Conservation (phyloP, 2,329 filamentous ascomycete species). For the Macroventuria anomochaeta region DNA sequence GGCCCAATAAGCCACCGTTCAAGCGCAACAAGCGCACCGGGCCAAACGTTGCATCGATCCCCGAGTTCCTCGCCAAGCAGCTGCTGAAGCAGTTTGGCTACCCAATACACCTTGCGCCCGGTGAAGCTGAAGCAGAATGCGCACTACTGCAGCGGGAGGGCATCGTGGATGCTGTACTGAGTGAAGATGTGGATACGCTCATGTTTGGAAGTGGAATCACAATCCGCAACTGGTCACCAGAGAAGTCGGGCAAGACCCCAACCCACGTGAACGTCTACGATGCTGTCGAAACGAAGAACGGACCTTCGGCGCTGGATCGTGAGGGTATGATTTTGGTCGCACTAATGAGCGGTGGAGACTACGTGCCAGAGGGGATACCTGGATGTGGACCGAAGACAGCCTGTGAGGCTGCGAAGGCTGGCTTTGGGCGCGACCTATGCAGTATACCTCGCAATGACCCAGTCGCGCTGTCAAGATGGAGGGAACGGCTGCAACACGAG, state of each 20-base stretch:
- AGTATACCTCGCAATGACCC: conserved; percentile 66
- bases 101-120: conserved; percentile 82
- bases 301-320: conserved; percentile 70
- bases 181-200: conserved; percentile 94
- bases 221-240: conserved; percentile 82
- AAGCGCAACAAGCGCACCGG: conserved; percentile 82
- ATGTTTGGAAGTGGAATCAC: conserved; percentile 92
- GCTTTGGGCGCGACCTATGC: conserved; percentile 81
- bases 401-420: conserved; percentile 86
- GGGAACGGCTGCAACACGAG: conserved; percentile 73
- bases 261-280: conserved; percentile 89
- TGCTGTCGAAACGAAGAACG: conserved; percentile 62
- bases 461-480: conserved; percentile 71
- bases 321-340: conserved; percentile 94
- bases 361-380: conserved; percentile 84
- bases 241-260: conserved; percentile 71
- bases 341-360: conserved; percentile 94
- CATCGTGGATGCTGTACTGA: conserved; percentile 79
- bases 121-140: conserved; percentile 96
- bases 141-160: conserved; percentile 82
- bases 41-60: conserved; percentile 68
- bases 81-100: conserved; percentile 87
- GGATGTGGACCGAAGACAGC: conserved; percentile 88
- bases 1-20: conserved; percentile 80
- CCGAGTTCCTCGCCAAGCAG: conserved; percentile 79